A percentile compares a stretch with the other conserved stretches of the same genome.
Conservation (phyloP, 495 filamentous ascomycete genomes). For the Cercophora scortea region DNA sequence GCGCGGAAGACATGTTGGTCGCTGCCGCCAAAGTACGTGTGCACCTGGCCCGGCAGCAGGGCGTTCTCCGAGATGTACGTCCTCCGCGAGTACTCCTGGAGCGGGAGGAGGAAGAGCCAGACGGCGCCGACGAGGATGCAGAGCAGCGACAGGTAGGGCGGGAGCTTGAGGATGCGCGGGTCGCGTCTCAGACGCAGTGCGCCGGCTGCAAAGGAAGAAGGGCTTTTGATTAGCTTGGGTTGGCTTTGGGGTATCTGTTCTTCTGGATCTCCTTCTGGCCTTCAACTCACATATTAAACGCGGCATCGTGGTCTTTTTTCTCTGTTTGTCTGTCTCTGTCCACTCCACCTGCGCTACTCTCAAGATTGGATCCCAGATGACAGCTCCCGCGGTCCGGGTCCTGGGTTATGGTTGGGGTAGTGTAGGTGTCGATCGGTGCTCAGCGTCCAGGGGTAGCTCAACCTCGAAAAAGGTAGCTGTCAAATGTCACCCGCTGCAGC, state of each 20-base stretch:
- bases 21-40: slow-evolving; percentile 93
- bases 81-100: slow-evolving; percentile 81
- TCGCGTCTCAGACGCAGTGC: slow-evolving; percentile 52
- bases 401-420: too few relatives aligned
- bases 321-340: not conserved
- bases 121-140: slow-evolving; percentile 81
- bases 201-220: slow-evolving; percentile 29
- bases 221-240: not conserved
- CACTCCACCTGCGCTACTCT: not conserved
- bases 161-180: slow-evolving; percentile 60
- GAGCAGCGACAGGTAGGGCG: slow-evolving; percentile 77
- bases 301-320: slow-evolving; percentile 18
- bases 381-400: not conserved
- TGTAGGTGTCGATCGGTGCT: too few relatives aligned
- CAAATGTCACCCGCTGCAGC: too few relatives aligned
- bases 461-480: too few relatives aligned
- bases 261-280: not conserved
- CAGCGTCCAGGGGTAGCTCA: too few relatives aligned
- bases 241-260: not conserved
- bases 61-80: slow-evolving; percentile 99
- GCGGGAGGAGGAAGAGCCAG: slow-evolving; percentile 89
- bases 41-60: slow-evolving; percentile 88
- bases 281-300: slow-evolving; percentile 21
- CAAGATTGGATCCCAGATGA: not conserved
- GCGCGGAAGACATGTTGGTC: slow-evolving; percentile 93